These are phyloP conservation scores for Creolimax fragrantissima DNA, from an alignment of 78 protist genomes.

Conservation along the genomic window DNA sequence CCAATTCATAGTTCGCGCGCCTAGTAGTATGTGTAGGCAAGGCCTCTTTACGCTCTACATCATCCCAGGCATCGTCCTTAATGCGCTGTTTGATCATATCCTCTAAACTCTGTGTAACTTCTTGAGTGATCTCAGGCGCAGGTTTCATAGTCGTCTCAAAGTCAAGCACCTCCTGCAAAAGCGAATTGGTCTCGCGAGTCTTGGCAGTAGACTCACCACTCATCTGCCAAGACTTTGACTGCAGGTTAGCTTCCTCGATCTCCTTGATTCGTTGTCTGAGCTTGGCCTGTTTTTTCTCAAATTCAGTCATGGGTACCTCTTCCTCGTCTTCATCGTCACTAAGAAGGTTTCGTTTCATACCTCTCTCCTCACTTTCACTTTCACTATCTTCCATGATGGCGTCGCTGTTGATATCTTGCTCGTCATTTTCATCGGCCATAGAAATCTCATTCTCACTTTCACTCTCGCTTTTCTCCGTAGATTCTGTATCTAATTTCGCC, in stretches of 20 bases:
- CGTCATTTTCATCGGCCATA: background rate
- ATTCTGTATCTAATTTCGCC: background rate
- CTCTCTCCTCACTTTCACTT: background rate
- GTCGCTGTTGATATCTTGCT: background rate
- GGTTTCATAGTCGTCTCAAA: background rate
- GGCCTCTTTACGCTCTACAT: background rate
- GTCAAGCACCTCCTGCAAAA: background rate
- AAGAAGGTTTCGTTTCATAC: background rate
- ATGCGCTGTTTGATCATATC: background rate
- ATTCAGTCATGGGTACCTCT: background rate
- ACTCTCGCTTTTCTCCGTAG: background rate
- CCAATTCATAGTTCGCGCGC: background rate
- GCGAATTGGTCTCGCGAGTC: background rate
- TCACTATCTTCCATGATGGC: background rate
- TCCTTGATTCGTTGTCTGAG: background rate
- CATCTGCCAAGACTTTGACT: conserved; percentile 1
- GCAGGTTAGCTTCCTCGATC: background rate
- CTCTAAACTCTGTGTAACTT: background rate
- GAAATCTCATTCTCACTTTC: background rate
- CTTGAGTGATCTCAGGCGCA: background rate
- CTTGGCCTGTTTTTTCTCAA: conserved; percentile 1
- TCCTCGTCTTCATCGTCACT: conserved; percentile 2
- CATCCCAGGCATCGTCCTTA: background rate
- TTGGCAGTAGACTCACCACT: conserved; percentile 3
- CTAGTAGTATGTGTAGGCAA: background rate